phyloP scores from a whole-genome alignment of 164 flowering plant species.

The Amborella trichopoda region DNA sequence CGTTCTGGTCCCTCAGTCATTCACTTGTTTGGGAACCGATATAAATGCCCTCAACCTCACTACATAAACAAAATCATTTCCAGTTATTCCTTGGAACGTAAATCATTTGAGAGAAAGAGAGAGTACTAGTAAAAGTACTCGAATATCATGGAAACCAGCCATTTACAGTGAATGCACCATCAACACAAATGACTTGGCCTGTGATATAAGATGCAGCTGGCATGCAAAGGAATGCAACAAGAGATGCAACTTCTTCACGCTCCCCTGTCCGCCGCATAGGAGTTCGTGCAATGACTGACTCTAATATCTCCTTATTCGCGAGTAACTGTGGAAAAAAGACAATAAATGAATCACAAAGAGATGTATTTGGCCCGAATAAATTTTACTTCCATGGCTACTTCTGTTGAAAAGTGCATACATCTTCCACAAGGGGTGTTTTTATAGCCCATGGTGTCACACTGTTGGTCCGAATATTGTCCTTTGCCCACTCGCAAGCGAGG shows the following conservation, averaged over 20 bases:
- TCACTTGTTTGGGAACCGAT: no score
- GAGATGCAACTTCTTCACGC: conserved; percentile 51
- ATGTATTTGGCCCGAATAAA: no score
- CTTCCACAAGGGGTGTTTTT: conserved; percentile 52
- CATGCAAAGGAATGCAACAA: conserved; percentile 65
- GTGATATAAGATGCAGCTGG: conserved; percentile 82
- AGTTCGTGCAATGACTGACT: conserved; percentile 37
- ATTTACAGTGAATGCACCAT: conserved; percentile 68
- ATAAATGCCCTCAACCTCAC: no score
- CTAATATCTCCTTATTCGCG: no score
- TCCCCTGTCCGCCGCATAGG: conserved; percentile 61
- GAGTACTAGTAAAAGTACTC: no score
- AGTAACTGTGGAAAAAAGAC: no score
- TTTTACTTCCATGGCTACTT: no score
- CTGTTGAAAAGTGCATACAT: conserved; percentile 27
- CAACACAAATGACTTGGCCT: conserved; percentile 66
- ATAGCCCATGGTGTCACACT: conserved; percentile 61
- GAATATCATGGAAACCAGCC: no score
- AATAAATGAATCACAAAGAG: background rate
- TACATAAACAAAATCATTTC: no score
- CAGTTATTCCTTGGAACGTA: no score
- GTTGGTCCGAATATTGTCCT: conserved; percentile 62
- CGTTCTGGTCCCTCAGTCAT: no score
- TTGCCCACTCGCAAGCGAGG: conserved; percentile 88
- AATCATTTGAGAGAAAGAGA: no score